Conservation (phyloP, 1,284 basidiomycete species). For the Cutaneotrichosporon sp. region DNA sequence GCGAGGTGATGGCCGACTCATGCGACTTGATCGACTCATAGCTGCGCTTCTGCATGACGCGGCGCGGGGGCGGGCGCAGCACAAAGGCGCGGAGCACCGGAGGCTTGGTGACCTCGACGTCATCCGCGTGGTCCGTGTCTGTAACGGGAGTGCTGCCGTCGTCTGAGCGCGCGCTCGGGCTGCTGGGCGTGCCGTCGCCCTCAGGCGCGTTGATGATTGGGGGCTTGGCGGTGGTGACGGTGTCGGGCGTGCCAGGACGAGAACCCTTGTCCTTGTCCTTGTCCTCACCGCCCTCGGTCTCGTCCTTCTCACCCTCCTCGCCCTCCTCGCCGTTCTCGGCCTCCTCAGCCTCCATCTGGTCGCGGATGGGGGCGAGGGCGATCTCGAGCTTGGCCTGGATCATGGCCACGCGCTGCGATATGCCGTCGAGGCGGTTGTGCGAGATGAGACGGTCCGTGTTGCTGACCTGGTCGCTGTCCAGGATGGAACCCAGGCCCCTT, state of each 20-base stretch:
- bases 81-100: constrained; percentile 21
- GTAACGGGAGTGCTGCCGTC: background rate
- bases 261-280: background rate
- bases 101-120: background rate
- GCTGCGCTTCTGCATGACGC: constrained; percentile 27
- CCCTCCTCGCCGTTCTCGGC: background rate
- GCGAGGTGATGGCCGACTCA: background rate
- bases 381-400: constrained; percentile 41
- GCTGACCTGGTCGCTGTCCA: constrained; percentile 23
- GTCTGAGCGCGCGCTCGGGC: constrained; percentile 3
- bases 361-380: constrained; percentile 22
- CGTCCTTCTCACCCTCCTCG: constrained; percentile 1
- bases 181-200: background rate
- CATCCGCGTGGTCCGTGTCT: constrained; percentile 1
- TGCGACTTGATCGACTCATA: constrained; percentile 21
- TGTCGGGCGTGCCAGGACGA: constrained; percentile 1
- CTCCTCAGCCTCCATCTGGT: constrained; percentile 11
- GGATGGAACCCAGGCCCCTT: constrained; percentile 23
- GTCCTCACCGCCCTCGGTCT: no score
- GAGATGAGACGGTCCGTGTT: constrained; percentile 22
- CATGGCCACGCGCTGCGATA: constrained; percentile 31
- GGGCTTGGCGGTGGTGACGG: background rate
- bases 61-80: constrained; percentile 25
- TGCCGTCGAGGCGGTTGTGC: constrained; percentile 26
- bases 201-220: constrained; percentile 9